phyloP scores from a whole-genome alignment of 805 yeast genomes.

The Nakazawaea anatomiae region DNA sequence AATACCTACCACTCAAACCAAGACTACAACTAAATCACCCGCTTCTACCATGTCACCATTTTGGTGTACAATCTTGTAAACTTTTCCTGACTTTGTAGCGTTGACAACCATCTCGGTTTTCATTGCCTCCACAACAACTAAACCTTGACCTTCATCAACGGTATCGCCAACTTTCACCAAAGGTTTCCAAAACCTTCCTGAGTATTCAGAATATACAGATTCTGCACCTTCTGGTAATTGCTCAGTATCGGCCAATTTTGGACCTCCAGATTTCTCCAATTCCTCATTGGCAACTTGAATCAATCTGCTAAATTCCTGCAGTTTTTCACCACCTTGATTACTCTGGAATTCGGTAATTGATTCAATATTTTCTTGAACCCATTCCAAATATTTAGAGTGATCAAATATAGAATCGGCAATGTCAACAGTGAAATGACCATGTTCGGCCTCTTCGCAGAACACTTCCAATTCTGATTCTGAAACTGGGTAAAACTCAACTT shows the following conservation, averaged over 20 bases:
- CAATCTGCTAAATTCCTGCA: slow-evolving; percentile 78
- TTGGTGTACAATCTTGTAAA: slow-evolving; percentile 62
- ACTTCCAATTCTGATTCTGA: slow-evolving; percentile 75
- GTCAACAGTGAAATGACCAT: slow-evolving; percentile 75
- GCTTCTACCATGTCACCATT: slow-evolving; percentile 97
- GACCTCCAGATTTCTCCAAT: slow-evolving; percentile 47
- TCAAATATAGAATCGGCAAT: slow-evolving; percentile 77
- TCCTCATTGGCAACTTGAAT: slow-evolving; percentile 80
- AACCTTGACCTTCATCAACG: slow-evolving; percentile 69
- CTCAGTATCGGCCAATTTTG: slow-evolving; percentile 40
- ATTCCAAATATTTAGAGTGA: slow-evolving; percentile 67
- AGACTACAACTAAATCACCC: slow-evolving; percentile 89
- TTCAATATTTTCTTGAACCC: slow-evolving; percentile 68
- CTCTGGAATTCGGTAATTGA: slow-evolving; percentile 67
- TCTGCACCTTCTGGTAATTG: slow-evolving; percentile 74
- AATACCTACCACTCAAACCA: slow-evolving; percentile 32
- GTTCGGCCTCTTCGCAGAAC: slow-evolving; percentile 64
- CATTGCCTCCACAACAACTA: slow-evolving; percentile 95
- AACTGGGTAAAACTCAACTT: slow-evolving; percentile 91
- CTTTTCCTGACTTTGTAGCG: slow-evolving; percentile 68
- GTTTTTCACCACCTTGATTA: slow-evolving; percentile 71
- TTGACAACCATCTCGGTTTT: slow-evolving; percentile 92
- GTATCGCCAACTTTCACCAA: slow-evolving; percentile 72
- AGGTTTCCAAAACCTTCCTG: slow-evolving; percentile 97
- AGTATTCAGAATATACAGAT: slow-evolving; percentile 85